These are phyloP conservation scores for Aulographum hederae DNA, from an alignment of 2,329 filamentous ascomycete species.

Conservation along the genomic window DNA sequence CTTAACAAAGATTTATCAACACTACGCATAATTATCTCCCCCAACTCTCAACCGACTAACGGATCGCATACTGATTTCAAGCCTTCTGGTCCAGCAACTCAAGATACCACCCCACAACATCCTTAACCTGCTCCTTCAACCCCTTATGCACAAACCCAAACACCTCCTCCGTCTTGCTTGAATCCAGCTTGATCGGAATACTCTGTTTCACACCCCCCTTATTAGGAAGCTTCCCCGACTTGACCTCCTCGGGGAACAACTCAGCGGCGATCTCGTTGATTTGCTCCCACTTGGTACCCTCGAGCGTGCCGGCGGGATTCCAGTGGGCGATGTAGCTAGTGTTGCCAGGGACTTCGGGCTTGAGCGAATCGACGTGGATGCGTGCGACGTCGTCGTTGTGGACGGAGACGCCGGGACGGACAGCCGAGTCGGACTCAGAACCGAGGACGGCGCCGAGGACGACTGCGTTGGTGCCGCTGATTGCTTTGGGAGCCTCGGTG, in stretches of 20 bases:
- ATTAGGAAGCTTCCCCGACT: neutral
- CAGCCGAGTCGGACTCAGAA: slow-evolving; percentile 2
- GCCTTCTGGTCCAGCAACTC: slow-evolving; percentile 3
- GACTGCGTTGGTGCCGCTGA: slow-evolving; percentile 10
- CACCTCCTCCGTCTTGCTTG: slow-evolving; percentile 3
- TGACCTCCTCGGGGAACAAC: slow-evolving; percentile 4
- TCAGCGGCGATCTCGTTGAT: neutral
- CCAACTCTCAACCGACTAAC: too few species aligned
- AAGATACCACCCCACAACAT: slow-evolving; percentile 6
- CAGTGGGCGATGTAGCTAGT: slow-evolving; percentile 1
- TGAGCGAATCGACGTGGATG: slow-evolving; percentile 13
- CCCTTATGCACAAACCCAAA: slow-evolving; percentile 4
- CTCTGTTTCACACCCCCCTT: slow-evolving; percentile 1
- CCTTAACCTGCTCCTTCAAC: slow-evolving; percentile 5
- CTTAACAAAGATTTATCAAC: too few species aligned
- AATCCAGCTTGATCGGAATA: slow-evolving; percentile 1
- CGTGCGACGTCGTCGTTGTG: slow-evolving; percentile 15
- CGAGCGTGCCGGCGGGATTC: neutral
- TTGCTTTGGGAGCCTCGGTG: slow-evolving; percentile 6
- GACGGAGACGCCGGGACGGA: slow-evolving; percentile 5
- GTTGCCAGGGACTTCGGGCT: slow-evolving; percentile 3
- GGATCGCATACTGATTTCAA: neutral
- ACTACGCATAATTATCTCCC: too few species aligned
- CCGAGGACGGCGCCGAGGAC: slow-evolving; percentile 8
- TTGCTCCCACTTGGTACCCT: slow-evolving; percentile 2